Evolutionary conservation across 2,329 filamentous ascomycete genomes (phyloP).

Genomic region (Nemania sp.): DNA sequence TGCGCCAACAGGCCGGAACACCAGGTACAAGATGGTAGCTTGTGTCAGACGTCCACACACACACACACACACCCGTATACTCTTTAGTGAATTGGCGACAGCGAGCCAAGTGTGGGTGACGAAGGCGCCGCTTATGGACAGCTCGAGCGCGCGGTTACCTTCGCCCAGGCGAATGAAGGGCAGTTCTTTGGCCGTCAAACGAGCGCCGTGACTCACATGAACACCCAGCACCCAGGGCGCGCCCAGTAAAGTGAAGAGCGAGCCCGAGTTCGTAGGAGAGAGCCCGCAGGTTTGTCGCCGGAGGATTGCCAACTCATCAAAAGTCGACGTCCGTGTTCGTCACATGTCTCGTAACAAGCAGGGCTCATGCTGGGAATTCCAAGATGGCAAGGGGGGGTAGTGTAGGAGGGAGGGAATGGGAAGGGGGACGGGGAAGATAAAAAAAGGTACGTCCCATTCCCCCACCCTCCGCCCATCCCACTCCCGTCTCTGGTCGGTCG

Average conservation of each 20-base stretch:
- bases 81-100: slow-evolving; percentile 14
- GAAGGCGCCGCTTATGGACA: slow-evolving; percentile 14
- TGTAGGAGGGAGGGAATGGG: neutral
- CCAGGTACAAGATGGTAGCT: slow-evolving; percentile 23
- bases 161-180: neutral
- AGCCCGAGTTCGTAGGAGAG: neutral
- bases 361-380: slow-evolving; percentile 15
- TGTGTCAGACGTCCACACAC: slow-evolving; percentile 27
- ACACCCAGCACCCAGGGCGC: slow-evolving; percentile 6
- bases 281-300: slow-evolving; percentile 24
- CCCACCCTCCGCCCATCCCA: slow-evolving; percentile 20
- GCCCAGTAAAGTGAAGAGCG: slow-evolving; percentile 6
- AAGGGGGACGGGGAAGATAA: neutral
- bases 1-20: slow-evolving; percentile 29
- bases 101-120: slow-evolving; percentile 18
- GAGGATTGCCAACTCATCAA: slow-evolving; percentile 32
- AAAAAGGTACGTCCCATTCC: slow-evolving; percentile 21
- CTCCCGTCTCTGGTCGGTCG: slow-evolving; percentile 23
- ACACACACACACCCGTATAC: too few relatives aligned
- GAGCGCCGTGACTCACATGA: slow-evolving; percentile 29
- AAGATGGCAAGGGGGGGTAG: neutral
- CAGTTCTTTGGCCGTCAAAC: slow-evolving; percentile 8
- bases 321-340: slow-evolving; percentile 23
- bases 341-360: slow-evolving; percentile 31
- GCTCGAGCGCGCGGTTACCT: slow-evolving; percentile 21